Conservation (phyloP, 148 eudicot species). For the Rhododendron simsii region DNA sequence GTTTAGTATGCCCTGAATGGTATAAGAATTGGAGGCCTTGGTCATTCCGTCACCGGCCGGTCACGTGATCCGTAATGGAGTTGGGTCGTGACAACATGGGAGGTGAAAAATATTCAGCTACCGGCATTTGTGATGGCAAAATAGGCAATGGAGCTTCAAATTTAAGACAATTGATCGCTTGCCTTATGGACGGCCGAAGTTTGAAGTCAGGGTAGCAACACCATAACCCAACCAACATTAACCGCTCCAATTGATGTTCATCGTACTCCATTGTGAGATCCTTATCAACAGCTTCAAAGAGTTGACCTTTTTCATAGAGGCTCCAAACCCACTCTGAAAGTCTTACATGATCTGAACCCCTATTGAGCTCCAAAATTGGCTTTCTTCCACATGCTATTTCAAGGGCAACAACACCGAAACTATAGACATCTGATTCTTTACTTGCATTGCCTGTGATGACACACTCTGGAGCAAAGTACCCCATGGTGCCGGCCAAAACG, state of each 20-base stretch:
- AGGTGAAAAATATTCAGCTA: background rate
- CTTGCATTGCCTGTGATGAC: background rate
- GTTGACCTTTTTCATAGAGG: background rate
- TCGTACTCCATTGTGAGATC: background rate
- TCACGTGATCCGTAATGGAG: too few species aligned
- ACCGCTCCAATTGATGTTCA: background rate
- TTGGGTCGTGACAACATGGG: background rate
- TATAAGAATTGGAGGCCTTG: too few species aligned
- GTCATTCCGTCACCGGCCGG: too few species aligned
- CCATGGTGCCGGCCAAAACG: background rate
- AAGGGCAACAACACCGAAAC: background rate
- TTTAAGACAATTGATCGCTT: conserved; percentile 9
- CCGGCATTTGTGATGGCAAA: background rate
- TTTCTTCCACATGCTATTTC: background rate
- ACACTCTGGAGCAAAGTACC: background rate
- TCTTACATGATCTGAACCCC: background rate
- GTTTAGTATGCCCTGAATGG: too few species aligned
- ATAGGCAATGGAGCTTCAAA: conserved; percentile 10
- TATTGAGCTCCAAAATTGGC: background rate
- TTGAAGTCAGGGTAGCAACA: background rate
- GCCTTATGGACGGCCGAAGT: background rate
- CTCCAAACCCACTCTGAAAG: background rate
- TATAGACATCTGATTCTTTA: background rate
- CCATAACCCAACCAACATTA: background rate
- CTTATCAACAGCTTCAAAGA: background rate